Percentiles rank a stretch among this genome's conserved stretches.
Conservation (phyloP, 345 rosid species). For the Theobroma cacao region DNA sequence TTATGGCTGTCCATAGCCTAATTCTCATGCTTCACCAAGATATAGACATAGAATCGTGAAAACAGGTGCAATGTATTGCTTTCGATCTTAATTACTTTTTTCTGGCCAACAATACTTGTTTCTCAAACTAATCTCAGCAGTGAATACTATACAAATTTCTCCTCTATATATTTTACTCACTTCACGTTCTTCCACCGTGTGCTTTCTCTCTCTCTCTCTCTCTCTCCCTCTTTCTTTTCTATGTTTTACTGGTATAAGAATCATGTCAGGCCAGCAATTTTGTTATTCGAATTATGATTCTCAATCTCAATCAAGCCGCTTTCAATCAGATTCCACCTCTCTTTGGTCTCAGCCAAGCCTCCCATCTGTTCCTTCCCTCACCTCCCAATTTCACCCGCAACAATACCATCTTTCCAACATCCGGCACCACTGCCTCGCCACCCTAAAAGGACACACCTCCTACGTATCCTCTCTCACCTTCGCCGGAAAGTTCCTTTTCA, state of each 20-base stretch:
- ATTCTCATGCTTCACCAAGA: neutral
- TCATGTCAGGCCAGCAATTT: conserved; percentile 24
- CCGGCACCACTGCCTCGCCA: conserved; percentile 52
- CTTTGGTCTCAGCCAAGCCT: conserved; percentile 42
- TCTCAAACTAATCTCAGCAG: neutral
- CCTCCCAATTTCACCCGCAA: conserved; percentile 21
- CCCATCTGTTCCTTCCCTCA: conserved; percentile 38
- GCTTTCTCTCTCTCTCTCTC: neutral
- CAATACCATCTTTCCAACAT: conserved; percentile 11
- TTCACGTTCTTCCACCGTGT: conserved; percentile 19
- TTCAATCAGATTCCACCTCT: conserved; percentile 13
- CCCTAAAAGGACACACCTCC: conserved; percentile 58
- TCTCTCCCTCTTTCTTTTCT: too few species aligned
- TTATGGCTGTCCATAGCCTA: conserved; percentile 1
- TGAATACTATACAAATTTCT: neutral
- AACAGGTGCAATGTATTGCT: conserved; percentile 12
- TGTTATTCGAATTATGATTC: conserved; percentile 23
- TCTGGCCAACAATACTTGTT: neutral
- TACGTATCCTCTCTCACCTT: conserved; percentile 65
- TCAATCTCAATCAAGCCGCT: conserved; percentile 13
- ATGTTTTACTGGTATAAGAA: neutral
- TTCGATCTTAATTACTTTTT: conserved; percentile 13
- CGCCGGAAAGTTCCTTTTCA: conserved; percentile 59
- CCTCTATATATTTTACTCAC: conserved; percentile 17
- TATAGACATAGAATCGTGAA: neutral